phyloP scores from a whole-genome alignment of 2,329 filamentous ascomycete genomes.

The Colletotrichum somersetense region DNA sequence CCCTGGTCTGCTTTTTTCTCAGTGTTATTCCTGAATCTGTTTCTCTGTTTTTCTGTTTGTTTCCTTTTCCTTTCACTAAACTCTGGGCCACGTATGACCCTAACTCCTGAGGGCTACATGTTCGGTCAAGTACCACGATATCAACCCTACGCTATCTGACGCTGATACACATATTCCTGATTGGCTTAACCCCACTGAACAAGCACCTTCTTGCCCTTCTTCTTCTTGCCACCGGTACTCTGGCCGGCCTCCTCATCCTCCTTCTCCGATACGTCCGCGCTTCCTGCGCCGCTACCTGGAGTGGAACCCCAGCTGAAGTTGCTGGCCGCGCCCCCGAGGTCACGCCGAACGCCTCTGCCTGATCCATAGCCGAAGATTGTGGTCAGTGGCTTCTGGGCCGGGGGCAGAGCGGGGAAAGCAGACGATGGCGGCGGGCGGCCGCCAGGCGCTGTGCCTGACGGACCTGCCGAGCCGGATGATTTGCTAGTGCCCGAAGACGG shows the following conservation, averaged over 20 bases:
- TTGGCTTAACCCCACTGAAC: conserved; percentile 71
- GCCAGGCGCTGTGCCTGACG: conserved; percentile 1
- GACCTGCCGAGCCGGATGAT: conserved; percentile 16
- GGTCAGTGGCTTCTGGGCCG: conserved; percentile 76
- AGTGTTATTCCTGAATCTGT: neutral
- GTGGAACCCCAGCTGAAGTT: conserved; percentile 66
- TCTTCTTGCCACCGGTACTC: conserved; percentile 58
- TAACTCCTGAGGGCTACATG: neutral
- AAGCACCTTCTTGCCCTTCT: conserved; percentile 72
- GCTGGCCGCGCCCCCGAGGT: conserved; percentile 62
- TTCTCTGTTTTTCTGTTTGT: neutral
- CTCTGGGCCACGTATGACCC: neutral
- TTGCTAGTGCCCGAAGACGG: conserved; percentile 34
- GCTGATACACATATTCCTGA: neutral
- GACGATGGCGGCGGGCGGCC: conserved; percentile 58
- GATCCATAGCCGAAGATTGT: conserved; percentile 73
- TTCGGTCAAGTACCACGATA: neutral
- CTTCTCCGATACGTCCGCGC: conserved; percentile 44
- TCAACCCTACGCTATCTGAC: neutral
- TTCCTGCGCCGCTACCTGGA: conserved; percentile 45
- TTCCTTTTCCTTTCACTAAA: neutral
- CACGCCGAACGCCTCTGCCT: conserved; percentile 65
- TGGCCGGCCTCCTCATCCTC: conserved; percentile 48
- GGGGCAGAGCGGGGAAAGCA: conserved; percentile 85
- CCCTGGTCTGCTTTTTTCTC: neutral